Percentiles rank a stretch among this genome's conserved stretches.
Evolutionary conservation across 2,329 filamentous ascomycete species (phyloP).

Genomic region (Fusarium verrucosum): DNA sequence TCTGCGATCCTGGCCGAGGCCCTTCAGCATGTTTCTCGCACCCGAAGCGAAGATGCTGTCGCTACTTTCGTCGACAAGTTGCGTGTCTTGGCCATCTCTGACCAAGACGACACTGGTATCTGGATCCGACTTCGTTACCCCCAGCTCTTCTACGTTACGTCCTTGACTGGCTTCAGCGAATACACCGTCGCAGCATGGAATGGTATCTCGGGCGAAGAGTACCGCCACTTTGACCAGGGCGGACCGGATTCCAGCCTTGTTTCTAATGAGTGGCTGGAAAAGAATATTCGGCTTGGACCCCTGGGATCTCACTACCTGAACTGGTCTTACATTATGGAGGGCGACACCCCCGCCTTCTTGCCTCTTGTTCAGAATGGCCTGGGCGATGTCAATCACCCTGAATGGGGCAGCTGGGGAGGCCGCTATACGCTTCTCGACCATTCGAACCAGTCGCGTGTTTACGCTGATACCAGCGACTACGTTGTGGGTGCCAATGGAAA

Average conservation of each 20-base stretch:
- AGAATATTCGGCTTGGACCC: conserved; percentile 3
- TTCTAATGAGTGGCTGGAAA: conserved; percentile 5
- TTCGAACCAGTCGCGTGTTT: background rate
- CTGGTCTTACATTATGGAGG: conserved; percentile 20
- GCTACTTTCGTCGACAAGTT: conserved; percentile 52
- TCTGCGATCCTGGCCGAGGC: conserved; percentile 61
- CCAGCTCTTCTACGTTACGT: conserved; percentile 63
- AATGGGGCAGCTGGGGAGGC: conserved; percentile 23
- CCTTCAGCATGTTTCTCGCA: conserved; percentile 50
- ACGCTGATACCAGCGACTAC: conserved; percentile 13
- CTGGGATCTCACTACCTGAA: conserved; percentile 7
- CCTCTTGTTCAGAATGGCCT: conserved; percentile 9
- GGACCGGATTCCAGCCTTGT: conserved; percentile 7
- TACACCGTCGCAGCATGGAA: conserved; percentile 64
- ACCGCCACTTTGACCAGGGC: conserved; percentile 10
- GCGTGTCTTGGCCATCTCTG: conserved; percentile 64
- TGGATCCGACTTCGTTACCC: conserved; percentile 65
- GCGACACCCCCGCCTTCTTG: conserved; percentile 2
- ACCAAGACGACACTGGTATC: conserved; percentile 65
- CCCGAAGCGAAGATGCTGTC: conserved; percentile 43
- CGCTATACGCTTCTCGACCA: conserved; percentile 17
- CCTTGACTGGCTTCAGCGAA: conserved; percentile 63
- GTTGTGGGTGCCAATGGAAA: background rate
- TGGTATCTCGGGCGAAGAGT: conserved; percentile 53
- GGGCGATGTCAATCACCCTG: conserved; percentile 7